A percentile compares a stretch with the other conserved stretches of the same genome.
phyloP scores from a whole-genome alignment of 352 stramenopile species.

The Aphanomyces stellatus region DNA sequence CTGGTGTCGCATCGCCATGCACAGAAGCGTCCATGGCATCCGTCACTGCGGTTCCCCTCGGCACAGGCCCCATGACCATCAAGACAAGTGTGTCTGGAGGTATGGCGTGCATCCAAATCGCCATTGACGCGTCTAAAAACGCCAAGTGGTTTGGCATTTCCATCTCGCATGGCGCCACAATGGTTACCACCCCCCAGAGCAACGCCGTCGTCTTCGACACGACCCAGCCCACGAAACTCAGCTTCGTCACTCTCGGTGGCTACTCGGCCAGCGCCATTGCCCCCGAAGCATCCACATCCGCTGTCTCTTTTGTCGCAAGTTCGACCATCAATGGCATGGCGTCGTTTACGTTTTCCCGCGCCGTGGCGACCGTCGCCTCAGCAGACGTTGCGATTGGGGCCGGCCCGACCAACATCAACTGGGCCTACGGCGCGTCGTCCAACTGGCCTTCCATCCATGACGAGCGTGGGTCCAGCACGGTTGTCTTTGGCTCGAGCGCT shows the following conservation, averaged over 20 bases:
- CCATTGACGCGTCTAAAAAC: background rate
- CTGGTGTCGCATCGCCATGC: background rate
- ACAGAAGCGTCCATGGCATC: background rate
- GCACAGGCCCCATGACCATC: background rate
- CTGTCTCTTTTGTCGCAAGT: background rate
- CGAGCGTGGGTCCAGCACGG: background rate
- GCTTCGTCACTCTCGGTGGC: background rate
- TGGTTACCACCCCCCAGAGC: background rate
- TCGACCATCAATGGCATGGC: background rate
- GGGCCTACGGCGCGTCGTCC: background rate
- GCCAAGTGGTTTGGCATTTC: slow-evolving; percentile 2
- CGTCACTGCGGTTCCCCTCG: background rate
- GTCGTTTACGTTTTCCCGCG: background rate
- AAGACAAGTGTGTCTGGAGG: background rate
- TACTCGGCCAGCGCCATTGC: background rate
- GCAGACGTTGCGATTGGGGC: background rate
- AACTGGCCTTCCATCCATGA: slow-evolving; percentile 3
- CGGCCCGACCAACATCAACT: background rate
- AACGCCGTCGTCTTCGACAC: slow-evolving; percentile 9
- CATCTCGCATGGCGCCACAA: background rate
- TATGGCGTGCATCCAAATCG: background rate
- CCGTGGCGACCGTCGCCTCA: background rate
- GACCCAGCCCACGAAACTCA: background rate
- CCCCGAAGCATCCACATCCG: background rate
- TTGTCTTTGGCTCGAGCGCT: background rate